Percentiles rank a stretch among this genome's conserved stretches.
Conservation (phyloP, 1,139 yeast genomes). For the Blastobotrys buckinghamii region DNA sequence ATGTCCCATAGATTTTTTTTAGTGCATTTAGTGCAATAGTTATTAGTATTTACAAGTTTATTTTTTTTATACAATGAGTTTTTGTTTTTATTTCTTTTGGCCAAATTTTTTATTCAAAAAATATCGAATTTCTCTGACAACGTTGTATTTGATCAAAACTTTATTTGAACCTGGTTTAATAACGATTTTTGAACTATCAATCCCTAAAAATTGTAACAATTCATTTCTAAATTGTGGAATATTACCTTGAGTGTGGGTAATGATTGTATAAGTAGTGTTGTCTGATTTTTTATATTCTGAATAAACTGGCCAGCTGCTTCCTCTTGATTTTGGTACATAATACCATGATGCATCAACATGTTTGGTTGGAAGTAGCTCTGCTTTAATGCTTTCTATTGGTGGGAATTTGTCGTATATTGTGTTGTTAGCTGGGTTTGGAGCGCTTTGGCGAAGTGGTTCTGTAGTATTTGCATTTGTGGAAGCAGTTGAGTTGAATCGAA, state of each 20-base stretch:
- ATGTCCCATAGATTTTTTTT: conserved; percentile 50
- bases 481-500: neutral
- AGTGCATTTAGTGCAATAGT: neutral
- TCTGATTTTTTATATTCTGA: conserved; percentile 30
- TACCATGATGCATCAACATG: conserved; percentile 24
- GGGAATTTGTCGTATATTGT: conserved; percentile 13
- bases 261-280: conserved; percentile 32
- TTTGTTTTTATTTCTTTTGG: neutral
- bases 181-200: conserved; percentile 27
- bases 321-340: conserved; percentile 27
- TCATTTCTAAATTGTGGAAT: conserved; percentile 30
- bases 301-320: conserved; percentile 34
- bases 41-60: neutral
- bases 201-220: conserved; percentile 22
- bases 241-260: conserved; percentile 31
- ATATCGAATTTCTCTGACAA: conserved; percentile 20
- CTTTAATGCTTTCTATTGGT: conserved; percentile 10
- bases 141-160: conserved; percentile 31
- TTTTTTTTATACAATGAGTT: neutral
- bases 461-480: neutral
- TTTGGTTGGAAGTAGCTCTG: conserved; percentile 2
- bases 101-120: conserved; percentile 13
- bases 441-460: neutral
- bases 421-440: conserved; percentile 8
- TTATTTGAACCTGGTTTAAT: conserved; percentile 31